Evolutionary conservation across 768 basidiomycete genomes (phyloP).

Genomic region (Sarcodon aspratus): DNA sequence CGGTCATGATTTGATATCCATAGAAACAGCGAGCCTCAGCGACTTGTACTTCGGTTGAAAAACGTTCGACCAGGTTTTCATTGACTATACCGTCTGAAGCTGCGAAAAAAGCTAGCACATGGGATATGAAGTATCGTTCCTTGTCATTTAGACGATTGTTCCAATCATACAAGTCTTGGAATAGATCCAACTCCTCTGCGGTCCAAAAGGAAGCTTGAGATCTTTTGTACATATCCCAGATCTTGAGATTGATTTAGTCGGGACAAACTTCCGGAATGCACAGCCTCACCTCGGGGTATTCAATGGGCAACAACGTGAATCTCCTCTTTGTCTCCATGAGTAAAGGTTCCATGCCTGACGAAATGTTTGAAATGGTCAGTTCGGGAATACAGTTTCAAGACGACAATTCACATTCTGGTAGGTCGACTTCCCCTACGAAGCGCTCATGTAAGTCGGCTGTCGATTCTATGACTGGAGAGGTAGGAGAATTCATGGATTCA

Average conservation of each 20-base stretch:
- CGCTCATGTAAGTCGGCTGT: constrained; percentile 13
- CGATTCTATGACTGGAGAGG: not conserved
- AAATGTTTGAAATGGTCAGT: not conserved
- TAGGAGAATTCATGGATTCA: not conserved
- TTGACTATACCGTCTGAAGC: constrained; percentile 95
- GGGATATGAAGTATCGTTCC: constrained; percentile 84
- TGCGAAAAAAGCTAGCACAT: constrained; percentile 93
- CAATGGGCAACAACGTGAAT: constrained; percentile 90
- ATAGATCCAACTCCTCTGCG: constrained; percentile 85
- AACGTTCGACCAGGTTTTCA: constrained; percentile 90
- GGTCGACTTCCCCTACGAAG: constrained; percentile 44
- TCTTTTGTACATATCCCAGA: constrained; percentile 95
- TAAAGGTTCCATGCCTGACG: constrained; percentile 65
- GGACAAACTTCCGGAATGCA: not conserved
- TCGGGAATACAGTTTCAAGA: not conserved
- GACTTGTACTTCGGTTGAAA: constrained; percentile 84
- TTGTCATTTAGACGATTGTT: constrained; percentile 64
- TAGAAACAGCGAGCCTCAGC: constrained; percentile 96
- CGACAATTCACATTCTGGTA: constrained; percentile 24
- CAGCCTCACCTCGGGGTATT: constrained; percentile 70
- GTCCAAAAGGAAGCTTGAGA: constrained; percentile 94
- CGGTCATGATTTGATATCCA: constrained; percentile 99
- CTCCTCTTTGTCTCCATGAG: constrained; percentile 66
- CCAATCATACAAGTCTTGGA: constrained; percentile 82
- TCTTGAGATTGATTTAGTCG: constrained; percentile 31